Conservation (phyloP, 2,329 filamentous ascomycete genomes). For the Paracoccidioides brasiliensis region DNA sequence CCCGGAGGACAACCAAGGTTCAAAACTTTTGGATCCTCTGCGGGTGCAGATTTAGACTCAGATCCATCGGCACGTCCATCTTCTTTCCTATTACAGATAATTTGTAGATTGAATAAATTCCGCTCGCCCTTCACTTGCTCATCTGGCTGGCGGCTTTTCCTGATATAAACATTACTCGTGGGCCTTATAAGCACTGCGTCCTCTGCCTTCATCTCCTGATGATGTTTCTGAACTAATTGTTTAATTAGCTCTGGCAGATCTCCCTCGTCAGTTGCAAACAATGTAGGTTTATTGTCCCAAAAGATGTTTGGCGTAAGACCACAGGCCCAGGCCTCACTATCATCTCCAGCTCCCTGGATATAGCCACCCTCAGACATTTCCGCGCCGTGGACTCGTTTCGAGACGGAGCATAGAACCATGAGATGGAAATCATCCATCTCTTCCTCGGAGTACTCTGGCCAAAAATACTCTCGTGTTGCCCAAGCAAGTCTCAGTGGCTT, state of each 20-base stretch:
- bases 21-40: constrained; percentile 29
- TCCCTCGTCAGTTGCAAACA: constrained; percentile 54
- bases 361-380: constrained; percentile 64
- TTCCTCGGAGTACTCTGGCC: constrained; percentile 33
- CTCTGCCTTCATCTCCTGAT: constrained; percentile 10
- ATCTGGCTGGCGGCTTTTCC: constrained; percentile 3
- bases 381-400: constrained; percentile 53
- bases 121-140: constrained; percentile 28
- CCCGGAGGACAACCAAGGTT: constrained; percentile 54
- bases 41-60: constrained; percentile 9
- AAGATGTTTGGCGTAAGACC: constrained; percentile 68
- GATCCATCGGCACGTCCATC: constrained; percentile 7
- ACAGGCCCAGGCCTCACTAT: constrained; percentile 82
- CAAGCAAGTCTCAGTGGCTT: constrained; percentile 69
- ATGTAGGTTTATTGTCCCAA: constrained; percentile 52
- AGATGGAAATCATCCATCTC: constrained; percentile 48
- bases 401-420: constrained; percentile 76
- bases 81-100: constrained; percentile 24
- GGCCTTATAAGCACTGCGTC: constrained; percentile 26
- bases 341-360: constrained; percentile 88
- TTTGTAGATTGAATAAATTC: constrained; percentile 31
- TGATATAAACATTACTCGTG: constrained; percentile 23
- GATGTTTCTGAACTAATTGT: constrained; percentile 25
- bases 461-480: constrained; percentile 55
- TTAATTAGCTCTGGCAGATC: constrained; percentile 44